Conservation (phyloP, 805 yeast genomes). For the Kodamaea kakaduensis region DNA sequence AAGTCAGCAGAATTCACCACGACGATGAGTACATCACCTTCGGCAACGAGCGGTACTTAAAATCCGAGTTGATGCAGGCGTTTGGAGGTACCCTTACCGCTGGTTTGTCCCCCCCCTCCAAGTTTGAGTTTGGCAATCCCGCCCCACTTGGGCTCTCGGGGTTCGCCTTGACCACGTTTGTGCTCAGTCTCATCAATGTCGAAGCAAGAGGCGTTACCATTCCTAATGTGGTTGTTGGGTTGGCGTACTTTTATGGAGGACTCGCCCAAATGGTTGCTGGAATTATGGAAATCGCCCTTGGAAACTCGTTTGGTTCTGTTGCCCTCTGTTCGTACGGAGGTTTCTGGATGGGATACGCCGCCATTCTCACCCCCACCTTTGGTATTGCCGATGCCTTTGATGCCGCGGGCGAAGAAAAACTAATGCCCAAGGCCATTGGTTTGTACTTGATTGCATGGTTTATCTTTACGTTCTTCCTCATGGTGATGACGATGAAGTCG, state of each 20-base stretch:
- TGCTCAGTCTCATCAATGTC: constrained; percentile 57
- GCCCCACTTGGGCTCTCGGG: constrained; percentile 73
- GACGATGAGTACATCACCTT: constrained; percentile 65
- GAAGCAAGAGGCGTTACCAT: constrained; percentile 65
- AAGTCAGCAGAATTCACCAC: constrained; percentile 3
- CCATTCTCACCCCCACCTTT: constrained; percentile 41
- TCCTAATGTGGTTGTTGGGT: constrained; percentile 58
- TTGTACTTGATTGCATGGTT: constrained; percentile 41
- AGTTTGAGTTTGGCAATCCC: constrained; percentile 54
- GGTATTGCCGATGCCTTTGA: constrained; percentile 35
- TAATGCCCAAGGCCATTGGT: constrained; percentile 35
- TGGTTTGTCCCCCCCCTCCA: constrained; percentile 45
- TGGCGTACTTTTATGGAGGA: constrained; percentile 72
- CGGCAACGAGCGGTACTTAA: constrained; percentile 67
- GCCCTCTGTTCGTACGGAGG: constrained; percentile 63
- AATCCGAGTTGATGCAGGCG: constrained; percentile 56
- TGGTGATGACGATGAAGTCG: constrained; percentile 39
- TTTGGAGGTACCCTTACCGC: constrained; percentile 85
- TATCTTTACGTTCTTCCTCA: constrained; percentile 41
- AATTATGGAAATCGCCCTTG: constrained; percentile 70
- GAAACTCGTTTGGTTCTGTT: constrained; percentile 73
- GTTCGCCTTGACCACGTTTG: constrained; percentile 66
- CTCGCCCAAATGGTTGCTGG: constrained; percentile 69
- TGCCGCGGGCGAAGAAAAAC: constrained; percentile 16
- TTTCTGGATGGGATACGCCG: constrained; percentile 75